Evolutionary conservation across 2,329 filamentous ascomycete genomes (phyloP), one percentile per base, ranked within the genome.

Genomic region (Tolypocladium amazonense): DNA sequence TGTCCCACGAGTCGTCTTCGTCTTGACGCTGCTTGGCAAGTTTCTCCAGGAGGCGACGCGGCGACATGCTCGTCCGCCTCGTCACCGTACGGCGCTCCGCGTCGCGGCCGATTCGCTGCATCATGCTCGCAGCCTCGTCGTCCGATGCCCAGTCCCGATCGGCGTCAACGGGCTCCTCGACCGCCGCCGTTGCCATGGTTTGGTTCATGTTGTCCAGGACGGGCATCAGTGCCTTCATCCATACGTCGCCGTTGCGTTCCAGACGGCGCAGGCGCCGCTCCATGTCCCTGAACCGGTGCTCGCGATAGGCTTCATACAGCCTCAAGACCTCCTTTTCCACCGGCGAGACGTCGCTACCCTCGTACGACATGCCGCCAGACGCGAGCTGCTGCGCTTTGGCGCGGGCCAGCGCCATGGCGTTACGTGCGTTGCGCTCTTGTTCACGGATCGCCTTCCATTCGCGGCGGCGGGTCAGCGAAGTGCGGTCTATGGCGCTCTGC

Each of bases 191-290:
- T 54, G 64, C 69, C 27, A 78, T 66, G 7, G 69, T 71, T 27
- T 71, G 68, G 64, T 76, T 75, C 38, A 81, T 69, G 38, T 73
- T 76, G 41, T 79, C 74, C 45, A 81, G 68, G 4, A 81, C 70
- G 4, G 78, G 76, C 2, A 76, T 69, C 33, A 82, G 66, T 2
- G 77, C 74, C 18, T 73, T 70, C 50, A 78, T 67, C 74, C 77
- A 77, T 3, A 76, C 68, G 45, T 81, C 77, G 47, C 77, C 75
- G 56, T 78, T 77, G 20, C 72, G 71, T 67, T 82, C 79, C 1
- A 82, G 71, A 20, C 72, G 70, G 8, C 74, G 73, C 15, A 82
- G 66, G 1, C 79, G 75, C 14, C 71, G 72, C 62, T 81, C 78
- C 68, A 81, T 76, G 45, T 82, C 80, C 30, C 71, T 72, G 20